A percentile compares a stretch with the other conserved stretches of the same genome.
phyloP scores from a whole-genome alignment of 2,329 filamentous ascomycete genomes.

The Aspergillus candidus region DNA sequence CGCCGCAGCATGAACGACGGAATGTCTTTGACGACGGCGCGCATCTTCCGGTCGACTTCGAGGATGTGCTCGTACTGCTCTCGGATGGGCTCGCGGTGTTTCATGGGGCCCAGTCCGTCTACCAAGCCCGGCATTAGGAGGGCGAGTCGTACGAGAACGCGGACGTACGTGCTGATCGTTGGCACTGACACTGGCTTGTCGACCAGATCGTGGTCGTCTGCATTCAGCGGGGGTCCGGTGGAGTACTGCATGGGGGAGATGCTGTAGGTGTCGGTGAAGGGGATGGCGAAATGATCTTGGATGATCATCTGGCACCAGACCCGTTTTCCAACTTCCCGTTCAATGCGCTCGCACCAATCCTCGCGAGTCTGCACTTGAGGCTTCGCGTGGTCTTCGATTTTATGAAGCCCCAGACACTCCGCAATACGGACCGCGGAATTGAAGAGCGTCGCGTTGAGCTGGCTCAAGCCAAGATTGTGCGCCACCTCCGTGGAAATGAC shows the following conservation, averaged over 20 bases:
- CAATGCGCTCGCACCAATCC: constrained; percentile 20
- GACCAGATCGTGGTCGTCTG: constrained; percentile 28
- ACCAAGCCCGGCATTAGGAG: constrained; percentile 29
- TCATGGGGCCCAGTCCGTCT: constrained; percentile 30
- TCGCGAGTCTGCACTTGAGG: constrained; percentile 11
- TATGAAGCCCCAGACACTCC: constrained; percentile 24
- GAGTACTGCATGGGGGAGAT: constrained; percentile 33
- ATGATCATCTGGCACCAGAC: constrained; percentile 36
- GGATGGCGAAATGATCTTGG: constrained; percentile 33
- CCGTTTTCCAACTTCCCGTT: constrained; percentile 30
- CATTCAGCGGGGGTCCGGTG: constrained; percentile 29
- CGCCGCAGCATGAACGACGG: constrained; percentile 25
- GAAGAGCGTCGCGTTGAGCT: constrained; percentile 31
- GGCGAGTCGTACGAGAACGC: constrained; percentile 29
- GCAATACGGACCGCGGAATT: constrained; percentile 33
- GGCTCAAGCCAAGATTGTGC: constrained; percentile 34
- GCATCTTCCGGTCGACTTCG: constrained; percentile 29
- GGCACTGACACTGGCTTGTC: constrained; percentile 15
- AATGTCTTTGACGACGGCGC: constrained; percentile 28
- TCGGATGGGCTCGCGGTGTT: constrained; percentile 26
- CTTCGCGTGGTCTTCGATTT: constrained; percentile 16
- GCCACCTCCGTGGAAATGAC: constrained; percentile 34
- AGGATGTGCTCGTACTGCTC: constrained; percentile 36
- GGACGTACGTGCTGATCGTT: constrained; percentile 21
- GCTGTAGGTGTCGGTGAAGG: constrained; percentile 35